Conservation (phyloP, 176 grass and related monocot genomes). For the Dactylis glomerata region DNA sequence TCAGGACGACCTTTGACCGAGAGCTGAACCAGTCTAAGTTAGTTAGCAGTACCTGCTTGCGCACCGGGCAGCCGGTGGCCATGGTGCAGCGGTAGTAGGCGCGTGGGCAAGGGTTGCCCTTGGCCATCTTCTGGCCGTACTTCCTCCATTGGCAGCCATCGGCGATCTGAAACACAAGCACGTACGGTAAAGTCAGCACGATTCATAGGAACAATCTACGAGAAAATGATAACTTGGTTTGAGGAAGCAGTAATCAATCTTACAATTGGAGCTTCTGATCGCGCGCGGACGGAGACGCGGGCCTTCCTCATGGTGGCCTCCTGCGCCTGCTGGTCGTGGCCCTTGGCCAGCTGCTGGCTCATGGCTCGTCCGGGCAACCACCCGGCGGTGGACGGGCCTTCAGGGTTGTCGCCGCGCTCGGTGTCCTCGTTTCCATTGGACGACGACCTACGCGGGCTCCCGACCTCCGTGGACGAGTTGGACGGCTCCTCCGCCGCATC, state of each 20-base stretch:
- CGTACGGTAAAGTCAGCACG: not conserved
- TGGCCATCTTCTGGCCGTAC: slow-evolving; percentile 99
- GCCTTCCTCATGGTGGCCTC: slow-evolving; percentile 88
- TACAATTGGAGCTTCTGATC: slow-evolving; percentile 93
- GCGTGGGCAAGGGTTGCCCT: slow-evolving; percentile 93
- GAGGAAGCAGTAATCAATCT: not conserved
- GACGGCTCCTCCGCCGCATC: slow-evolving; percentile 44
- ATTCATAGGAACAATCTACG: not conserved
- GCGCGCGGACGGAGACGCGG: slow-evolving; percentile 85
- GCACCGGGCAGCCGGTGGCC: slow-evolving; percentile 83
- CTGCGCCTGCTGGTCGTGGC: slow-evolving; percentile 42
- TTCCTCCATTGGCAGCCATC: slow-evolving; percentile 99
- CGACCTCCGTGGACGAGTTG: slow-evolving; percentile 75
- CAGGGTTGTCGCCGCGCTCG: slow-evolving; percentile 23
- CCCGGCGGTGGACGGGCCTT: slow-evolving; percentile 25
- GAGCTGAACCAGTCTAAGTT: not conserved
- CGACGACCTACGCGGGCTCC: slow-evolving; percentile 46
- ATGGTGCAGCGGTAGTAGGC: slow-evolving; percentile 99
- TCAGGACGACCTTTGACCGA: not conserved
- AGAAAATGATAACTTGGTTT: too few species aligned
- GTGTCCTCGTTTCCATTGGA: slow-evolving; percentile 30
- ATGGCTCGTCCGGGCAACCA: slow-evolving; percentile 11
- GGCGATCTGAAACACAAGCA: slow-evolving; percentile 48
- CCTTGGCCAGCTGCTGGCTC: slow-evolving; percentile 32
- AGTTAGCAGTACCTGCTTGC: slow-evolving; percentile 67